These are phyloP conservation scores for Papiliotrema laurentii DNA, from an alignment of 1,284 basidiomycete species.

Conservation along the genomic window DNA sequence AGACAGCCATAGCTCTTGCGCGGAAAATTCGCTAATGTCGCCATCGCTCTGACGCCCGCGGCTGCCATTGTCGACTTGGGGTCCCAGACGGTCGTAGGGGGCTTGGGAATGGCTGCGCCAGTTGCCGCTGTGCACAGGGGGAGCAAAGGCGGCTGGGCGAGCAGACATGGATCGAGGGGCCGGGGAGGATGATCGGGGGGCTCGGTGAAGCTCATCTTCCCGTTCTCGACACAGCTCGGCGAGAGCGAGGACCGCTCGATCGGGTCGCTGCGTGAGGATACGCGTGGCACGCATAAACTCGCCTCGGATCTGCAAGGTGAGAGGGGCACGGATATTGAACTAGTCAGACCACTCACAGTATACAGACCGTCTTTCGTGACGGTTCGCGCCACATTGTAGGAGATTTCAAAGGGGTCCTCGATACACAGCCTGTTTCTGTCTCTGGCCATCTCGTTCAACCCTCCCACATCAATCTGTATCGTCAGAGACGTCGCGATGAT, in stretches of 20 bases:
- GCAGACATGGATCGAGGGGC: constrained; percentile 38
- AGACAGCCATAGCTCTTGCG: constrained; percentile 44
- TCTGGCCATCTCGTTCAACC: constrained; percentile 62
- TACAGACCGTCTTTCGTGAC: constrained; percentile 96
- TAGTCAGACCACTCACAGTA: constrained; percentile 57
- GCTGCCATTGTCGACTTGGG: constrained; percentile 16
- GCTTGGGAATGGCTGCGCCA: constrained; percentile 41
- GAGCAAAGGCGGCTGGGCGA: constrained; percentile 26
- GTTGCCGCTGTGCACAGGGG: constrained; percentile 17
- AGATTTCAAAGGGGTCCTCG: constrained; percentile 94
- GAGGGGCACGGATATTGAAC: too few relatives aligned
- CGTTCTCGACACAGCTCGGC: constrained; percentile 68
- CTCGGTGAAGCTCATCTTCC: constrained; percentile 48
- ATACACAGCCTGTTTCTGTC: constrained; percentile 91
- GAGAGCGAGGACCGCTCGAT: constrained; percentile 72
- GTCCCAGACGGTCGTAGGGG: constrained; percentile 32
- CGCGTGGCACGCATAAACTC: constrained; percentile 92
- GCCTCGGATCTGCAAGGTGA: constrained; percentile 73
- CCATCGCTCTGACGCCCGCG: constrained; percentile 28
- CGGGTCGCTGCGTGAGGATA: constrained; percentile 70
- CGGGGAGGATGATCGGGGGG: constrained; percentile 48
- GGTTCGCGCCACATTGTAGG: constrained; percentile 93
- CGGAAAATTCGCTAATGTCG: constrained; percentile 25
- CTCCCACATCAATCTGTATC: constrained; percentile 50
- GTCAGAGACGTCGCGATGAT: constrained; percentile 47